phyloP scores from a whole-genome alignment of 2,329 filamentous ascomycete genomes.

The Penicillium sp. region DNA sequence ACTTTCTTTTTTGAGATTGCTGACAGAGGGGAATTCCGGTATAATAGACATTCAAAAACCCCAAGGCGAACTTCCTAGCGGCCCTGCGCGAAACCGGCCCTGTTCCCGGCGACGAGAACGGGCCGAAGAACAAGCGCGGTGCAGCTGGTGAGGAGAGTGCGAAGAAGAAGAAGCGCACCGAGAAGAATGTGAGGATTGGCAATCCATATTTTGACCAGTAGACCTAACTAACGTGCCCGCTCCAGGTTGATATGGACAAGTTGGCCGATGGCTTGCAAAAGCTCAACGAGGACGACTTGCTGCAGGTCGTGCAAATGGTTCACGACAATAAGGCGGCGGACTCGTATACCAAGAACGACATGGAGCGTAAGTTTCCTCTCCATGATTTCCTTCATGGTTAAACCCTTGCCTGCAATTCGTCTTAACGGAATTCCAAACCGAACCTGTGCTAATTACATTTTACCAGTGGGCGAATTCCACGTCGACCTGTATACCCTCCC shows the following conservation, averaged over 20 bases:
- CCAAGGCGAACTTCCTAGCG: slow-evolving; percentile 80
- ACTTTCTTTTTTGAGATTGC: not conserved
- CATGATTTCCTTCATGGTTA: not conserved
- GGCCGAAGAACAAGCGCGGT: slow-evolving; percentile 65
- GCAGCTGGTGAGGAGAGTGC: slow-evolving; percentile 60
- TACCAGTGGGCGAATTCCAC: slow-evolving; percentile 88
- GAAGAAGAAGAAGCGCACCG: slow-evolving; percentile 77
- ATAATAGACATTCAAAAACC: slow-evolving; percentile 80
- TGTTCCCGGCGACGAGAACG: slow-evolving; percentile 73
- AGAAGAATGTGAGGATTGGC: slow-evolving; percentile 57
- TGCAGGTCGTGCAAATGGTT: slow-evolving; percentile 96
- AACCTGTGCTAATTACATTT: slow-evolving; percentile 37
- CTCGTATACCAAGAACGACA: slow-evolving; percentile 95
- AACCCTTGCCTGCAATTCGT: no score
- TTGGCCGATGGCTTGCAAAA: slow-evolving; percentile 88
- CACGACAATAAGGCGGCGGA: slow-evolving; percentile 95
- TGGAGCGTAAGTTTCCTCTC: slow-evolving; percentile 78
- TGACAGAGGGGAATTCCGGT: not conserved
- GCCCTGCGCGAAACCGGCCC: slow-evolving; percentile 82
- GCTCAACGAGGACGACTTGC: slow-evolving; percentile 87
- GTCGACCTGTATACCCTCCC: slow-evolving; percentile 98
- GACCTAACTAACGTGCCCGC: slow-evolving; percentile 1
- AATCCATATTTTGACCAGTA: not conserved
- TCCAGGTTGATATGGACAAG: slow-evolving; percentile 86
- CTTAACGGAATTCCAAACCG: no score